phyloP scores from a whole-genome alignment of 2,329 filamentous ascomycete genomes.

The Alternaria incomplexa region DNA sequence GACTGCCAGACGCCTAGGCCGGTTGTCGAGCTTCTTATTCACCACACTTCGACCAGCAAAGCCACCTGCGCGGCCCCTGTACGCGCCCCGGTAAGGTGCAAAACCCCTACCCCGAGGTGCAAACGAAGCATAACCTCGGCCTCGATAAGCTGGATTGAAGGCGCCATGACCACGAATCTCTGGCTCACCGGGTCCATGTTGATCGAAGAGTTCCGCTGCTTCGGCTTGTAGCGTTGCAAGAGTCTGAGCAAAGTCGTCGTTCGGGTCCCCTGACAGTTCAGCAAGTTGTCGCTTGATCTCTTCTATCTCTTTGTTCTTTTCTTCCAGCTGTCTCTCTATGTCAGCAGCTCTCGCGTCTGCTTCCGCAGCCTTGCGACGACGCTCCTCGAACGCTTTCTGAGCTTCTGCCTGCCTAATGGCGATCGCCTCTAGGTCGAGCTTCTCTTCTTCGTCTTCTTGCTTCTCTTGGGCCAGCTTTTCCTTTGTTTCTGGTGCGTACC shows the following conservation, averaged over 20 bases:
- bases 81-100: conserved; percentile 47
- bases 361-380: conserved; percentile 66
- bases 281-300: conserved; percentile 68
- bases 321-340: conserved; percentile 68
- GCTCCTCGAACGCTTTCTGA: conserved; percentile 72
- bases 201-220: conserved; percentile 71
- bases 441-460: conserved; percentile 46
- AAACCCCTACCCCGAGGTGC: conserved; percentile 15
- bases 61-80: conserved; percentile 50
- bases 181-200: conserved; percentile 49
- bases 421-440: conserved; percentile 74
- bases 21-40: conserved; percentile 71
- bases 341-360: conserved; percentile 68
- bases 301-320: conserved; percentile 69
- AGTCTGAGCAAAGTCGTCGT: conserved; percentile 23
- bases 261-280: conserved; percentile 48
- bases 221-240: conserved; percentile 45
- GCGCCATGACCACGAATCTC: conserved; percentile 23
- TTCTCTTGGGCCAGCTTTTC: conserved; percentile 16
- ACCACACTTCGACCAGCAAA: conserved; percentile 53
- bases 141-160: conserved; percentile 44
- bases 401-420: conserved; percentile 72
- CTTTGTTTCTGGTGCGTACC: conserved; percentile 62
- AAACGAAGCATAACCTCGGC: conserved; percentile 43
- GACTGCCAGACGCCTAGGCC: conserved; percentile 71